A percentile compares a stretch with the other conserved stretches of the same genome.
Conservation (phyloP, 768 basidiomycete genomes). For the Solioccasus polychromus region DNA sequence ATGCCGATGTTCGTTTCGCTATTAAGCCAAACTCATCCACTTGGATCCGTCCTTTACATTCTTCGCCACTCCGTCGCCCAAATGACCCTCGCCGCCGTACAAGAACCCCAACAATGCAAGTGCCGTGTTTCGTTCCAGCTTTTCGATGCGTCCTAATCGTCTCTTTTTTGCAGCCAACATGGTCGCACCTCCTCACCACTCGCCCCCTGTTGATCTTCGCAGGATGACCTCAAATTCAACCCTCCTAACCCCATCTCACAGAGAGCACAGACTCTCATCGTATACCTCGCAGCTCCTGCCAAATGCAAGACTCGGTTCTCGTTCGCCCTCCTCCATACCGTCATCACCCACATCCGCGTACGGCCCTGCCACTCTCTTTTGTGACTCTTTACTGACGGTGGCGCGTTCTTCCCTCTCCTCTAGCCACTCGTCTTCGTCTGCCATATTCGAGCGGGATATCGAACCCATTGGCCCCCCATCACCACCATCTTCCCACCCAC, state of each 20-base stretch:
- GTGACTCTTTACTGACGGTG: conserved; percentile 7
- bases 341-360: conserved; percentile 80
- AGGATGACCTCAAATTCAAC: conserved; percentile 52
- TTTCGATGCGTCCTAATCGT: neutral
- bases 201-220: conserved; percentile 47
- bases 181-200: conserved; percentile 17
- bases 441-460: conserved; percentile 91
- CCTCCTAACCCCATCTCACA: conserved; percentile 39
- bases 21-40: conserved; percentile 18
- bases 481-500: conserved; percentile 37
- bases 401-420: neutral
- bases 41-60: conserved; percentile 7
- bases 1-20: conserved; percentile 10
- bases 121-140: neutral
- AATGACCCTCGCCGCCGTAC: conserved; percentile 16
- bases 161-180: conserved; percentile 15
- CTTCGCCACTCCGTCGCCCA: neutral
- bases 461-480: conserved; percentile 50
- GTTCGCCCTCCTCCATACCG: conserved; percentile 72
- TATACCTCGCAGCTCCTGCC: conserved; percentile 50
- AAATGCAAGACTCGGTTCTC: conserved; percentile 50
- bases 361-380: conserved; percentile 25
- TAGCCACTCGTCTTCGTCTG: conserved; percentile 74
- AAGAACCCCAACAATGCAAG: conserved; percentile 22
- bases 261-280: conserved; percentile 39